phyloP scores from a whole-genome alignment of 768 basidiomycete species.

The Albatrellus ellisii region DNA sequence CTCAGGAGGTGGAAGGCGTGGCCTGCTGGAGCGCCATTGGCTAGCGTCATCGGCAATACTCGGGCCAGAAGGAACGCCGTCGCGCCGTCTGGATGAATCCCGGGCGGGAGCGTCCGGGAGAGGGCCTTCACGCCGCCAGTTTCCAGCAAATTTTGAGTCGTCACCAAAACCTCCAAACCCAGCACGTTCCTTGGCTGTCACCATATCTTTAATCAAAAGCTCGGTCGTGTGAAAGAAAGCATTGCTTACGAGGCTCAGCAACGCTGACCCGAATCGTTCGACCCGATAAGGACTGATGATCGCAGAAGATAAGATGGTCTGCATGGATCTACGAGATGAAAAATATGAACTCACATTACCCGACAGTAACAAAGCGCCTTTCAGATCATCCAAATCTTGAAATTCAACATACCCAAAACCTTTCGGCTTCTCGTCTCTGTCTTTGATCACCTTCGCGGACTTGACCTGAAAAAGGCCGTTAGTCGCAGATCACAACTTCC shows the following conservation, averaged over 20 bases:
- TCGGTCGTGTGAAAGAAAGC: background rate
- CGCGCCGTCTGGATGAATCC: conserved; percentile 52
- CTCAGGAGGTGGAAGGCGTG: conserved; percentile 26
- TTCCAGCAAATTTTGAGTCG: conserved; percentile 68
- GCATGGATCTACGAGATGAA: background rate
- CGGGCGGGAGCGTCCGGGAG: conserved; percentile 55
- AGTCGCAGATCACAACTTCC: background rate
- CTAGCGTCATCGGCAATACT: conserved; percentile 44
- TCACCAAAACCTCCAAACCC: conserved; percentile 40
- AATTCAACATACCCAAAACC: conserved; percentile 99
- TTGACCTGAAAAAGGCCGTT: conserved; percentile 37
- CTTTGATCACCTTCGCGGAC: conserved; percentile 86
- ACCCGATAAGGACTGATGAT: conserved; percentile 50
- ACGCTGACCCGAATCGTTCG: conserved; percentile 84
- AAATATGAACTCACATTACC: conserved; percentile 41
- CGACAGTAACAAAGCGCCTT: conserved; percentile 64
- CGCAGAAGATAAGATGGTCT: background rate
- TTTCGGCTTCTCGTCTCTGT: conserved; percentile 88
- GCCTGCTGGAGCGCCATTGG: conserved; percentile 62
- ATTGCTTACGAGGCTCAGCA: conserved; percentile 82
- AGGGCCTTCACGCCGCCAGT: conserved; percentile 84
- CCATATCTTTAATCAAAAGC: conserved; percentile 8
- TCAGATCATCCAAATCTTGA: conserved; percentile 71
- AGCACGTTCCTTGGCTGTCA: conserved; percentile 62
- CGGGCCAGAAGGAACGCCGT: conserved; percentile 38